phyloP scores from a whole-genome alignment of 805 yeast species.

The Blastobotrys terrestris region DNA sequence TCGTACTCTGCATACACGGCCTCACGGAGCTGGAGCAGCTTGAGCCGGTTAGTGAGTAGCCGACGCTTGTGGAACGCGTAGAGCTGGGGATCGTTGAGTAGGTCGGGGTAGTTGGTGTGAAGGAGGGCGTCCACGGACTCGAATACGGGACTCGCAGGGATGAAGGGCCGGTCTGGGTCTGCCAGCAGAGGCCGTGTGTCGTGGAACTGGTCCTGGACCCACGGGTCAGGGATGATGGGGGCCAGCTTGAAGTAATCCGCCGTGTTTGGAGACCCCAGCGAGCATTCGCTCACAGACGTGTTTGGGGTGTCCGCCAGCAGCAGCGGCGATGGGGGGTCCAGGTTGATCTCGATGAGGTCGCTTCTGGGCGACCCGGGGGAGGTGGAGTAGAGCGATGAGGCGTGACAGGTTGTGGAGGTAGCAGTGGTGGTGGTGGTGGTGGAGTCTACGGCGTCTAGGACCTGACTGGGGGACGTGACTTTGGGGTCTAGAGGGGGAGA shows the following conservation, averaged over 20 bases:
- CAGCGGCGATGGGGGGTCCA: constrained; percentile 19
- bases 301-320: constrained; percentile 9
- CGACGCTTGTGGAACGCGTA: constrained; percentile 17
- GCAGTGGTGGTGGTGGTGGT: not conserved
- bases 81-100: constrained; percentile 3
- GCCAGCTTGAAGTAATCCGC: constrained; percentile 7
- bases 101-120: constrained; percentile 17
- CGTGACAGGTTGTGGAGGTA: not conserved
- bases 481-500: not conserved
- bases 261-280: not conserved
- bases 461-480: not conserved
- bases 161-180: constrained; percentile 20
- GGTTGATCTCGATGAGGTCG: constrained; percentile 9
- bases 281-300: not conserved
- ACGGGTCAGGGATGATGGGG: constrained; percentile 8
- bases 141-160: constrained; percentile 21
- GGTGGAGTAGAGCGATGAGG: constrained; percentile 2
- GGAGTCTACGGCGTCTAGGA: not conserved
- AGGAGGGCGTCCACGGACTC: constrained; percentile 17
- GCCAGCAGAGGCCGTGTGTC: constrained; percentile 17
- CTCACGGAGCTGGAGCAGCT: constrained; percentile 13
- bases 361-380: constrained; percentile 7
- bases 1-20: constrained; percentile 11
- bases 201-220: constrained; percentile 18
- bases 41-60: constrained; percentile 19